Conservation (phyloP, 148 eudicot genomes). For the Chenopodium suecicum region DNA sequence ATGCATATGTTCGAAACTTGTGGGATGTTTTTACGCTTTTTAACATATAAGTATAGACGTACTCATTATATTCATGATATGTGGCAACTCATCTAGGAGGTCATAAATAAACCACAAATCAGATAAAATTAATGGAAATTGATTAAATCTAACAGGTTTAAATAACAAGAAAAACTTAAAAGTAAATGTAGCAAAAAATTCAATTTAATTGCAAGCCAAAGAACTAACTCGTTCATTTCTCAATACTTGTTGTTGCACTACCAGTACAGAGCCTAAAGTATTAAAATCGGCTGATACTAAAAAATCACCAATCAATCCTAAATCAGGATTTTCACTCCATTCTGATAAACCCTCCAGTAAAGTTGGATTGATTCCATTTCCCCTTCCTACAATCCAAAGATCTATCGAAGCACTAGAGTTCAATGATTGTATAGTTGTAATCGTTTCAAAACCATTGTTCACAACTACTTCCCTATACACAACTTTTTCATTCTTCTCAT, state of each 20-base stretch:
- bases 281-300: slow-evolving; percentile 55
- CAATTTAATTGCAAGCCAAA: no score
- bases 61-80: no score
- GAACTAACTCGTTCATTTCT: slow-evolving; percentile 42
- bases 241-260: slow-evolving; percentile 77
- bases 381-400: slow-evolving; percentile 84
- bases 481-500: slow-evolving; percentile 60
- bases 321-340: slow-evolving; percentile 65
- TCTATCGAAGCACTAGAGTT: slow-evolving; percentile 35
- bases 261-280: slow-evolving; percentile 55
- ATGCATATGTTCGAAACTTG: no score
- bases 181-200: no score
- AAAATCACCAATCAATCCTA: slow-evolving; percentile 72
- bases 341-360: slow-evolving; percentile 53
- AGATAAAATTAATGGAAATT: no score
- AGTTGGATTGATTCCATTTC: slow-evolving; percentile 57
- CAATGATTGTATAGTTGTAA: slow-evolving; percentile 56
- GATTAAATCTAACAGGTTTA: no score
- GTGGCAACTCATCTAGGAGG: no score
- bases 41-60: no score
- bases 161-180: no score
- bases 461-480: slow-evolving; percentile 74
- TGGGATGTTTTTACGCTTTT: no score
- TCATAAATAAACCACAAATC: no score
- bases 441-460: slow-evolving; percentile 57